Percentiles rank a stretch among this genome's conserved stretches.
Evolutionary conservation across 495 filamentous ascomycete species (phyloP).

Genomic region (Aspergillus nanangensis): DNA sequence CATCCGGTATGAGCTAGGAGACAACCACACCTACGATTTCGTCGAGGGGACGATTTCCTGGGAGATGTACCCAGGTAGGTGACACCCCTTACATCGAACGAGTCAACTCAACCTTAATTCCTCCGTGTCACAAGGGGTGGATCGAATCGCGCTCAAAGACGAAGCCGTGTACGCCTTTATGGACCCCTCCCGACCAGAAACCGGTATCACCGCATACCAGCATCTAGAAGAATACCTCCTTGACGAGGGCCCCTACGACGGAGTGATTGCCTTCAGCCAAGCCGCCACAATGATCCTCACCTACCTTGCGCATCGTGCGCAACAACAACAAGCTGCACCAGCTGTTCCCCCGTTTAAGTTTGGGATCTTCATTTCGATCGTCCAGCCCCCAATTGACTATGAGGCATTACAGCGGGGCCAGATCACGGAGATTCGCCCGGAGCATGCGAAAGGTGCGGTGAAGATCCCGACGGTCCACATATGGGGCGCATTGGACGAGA

Average conservation of each 20-base stretch:
- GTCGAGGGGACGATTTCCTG: conserved; percentile 29
- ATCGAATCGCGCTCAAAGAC: conserved; percentile 1
- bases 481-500: no score
- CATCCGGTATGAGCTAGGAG: conserved; percentile 25
- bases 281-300: conserved; percentile 13
- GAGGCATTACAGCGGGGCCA: no score
- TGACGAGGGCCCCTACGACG: conserved; percentile 31
- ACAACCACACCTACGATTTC: conserved; percentile 29
- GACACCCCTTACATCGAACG: no score
- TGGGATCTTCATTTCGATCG: no score
- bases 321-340: not conserved
- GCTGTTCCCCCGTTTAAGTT: no score
- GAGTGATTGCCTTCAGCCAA: conserved; percentile 29
- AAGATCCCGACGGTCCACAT: no score
- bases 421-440: no score
- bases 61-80: no score
- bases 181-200: not conserved
- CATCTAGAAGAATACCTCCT: conserved; percentile 10
- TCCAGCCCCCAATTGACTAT: no score
- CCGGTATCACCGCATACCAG: conserved; percentile 1
- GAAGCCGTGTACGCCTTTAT: not conserved
- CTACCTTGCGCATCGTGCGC: not conserved
- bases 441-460: no score
- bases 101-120: no score
- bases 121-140: no score